A percentile compares a stretch with the other conserved stretches of the same genome.
These are phyloP conservation scores for Epichloe bromicola DNA, from an alignment of 2,329 filamentous ascomycete species.

Conservation along the genomic window DNA sequence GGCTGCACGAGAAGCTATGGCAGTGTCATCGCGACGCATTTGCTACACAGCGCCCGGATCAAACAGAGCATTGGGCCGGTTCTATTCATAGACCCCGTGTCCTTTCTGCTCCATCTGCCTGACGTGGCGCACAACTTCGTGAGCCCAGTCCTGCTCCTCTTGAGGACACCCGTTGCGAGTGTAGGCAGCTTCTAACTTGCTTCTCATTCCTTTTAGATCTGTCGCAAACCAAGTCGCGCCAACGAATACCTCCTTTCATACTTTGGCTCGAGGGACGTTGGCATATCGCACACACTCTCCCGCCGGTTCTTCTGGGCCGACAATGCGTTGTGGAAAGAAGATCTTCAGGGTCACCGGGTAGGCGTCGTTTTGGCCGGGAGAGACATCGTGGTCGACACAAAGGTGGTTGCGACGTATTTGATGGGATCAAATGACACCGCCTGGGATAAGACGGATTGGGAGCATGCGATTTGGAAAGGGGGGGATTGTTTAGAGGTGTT, in stretches of 20 bases:
- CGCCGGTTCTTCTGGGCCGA: constrained; percentile 49
- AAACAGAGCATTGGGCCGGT: constrained; percentile 28
- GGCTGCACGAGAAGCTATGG: constrained; percentile 27
- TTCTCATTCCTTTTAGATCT: constrained; percentile 15
- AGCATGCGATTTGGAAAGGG: constrained; percentile 20
- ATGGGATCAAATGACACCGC: constrained; percentile 10
- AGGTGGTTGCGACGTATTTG: constrained; percentile 38
- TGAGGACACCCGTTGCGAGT: too few relatives aligned
- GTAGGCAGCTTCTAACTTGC: too few relatives aligned
- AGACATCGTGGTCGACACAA: constrained; percentile 43
- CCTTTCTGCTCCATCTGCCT: constrained; percentile 45
- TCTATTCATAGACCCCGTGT: constrained; percentile 47
- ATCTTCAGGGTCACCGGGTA: constrained; percentile 27
- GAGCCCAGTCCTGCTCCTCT: neutral
- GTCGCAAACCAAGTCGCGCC: constrained; percentile 27
- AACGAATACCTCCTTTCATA: constrained; percentile 48
- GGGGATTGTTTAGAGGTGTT: constrained; percentile 33
- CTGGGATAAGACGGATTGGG: constrained; percentile 1
- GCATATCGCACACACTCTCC: constrained; percentile 42
- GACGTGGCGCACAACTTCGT: constrained; percentile 51
- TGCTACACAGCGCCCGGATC: constrained; percentile 30
- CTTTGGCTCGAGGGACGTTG: constrained; percentile 45
- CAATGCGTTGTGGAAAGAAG: constrained; percentile 47
- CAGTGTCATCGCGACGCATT: constrained; percentile 40
- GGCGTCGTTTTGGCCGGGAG: constrained; percentile 36